Evolutionary conservation across 305 asterid species (phyloP).

Genomic region (Solanum chacoense): DNA sequence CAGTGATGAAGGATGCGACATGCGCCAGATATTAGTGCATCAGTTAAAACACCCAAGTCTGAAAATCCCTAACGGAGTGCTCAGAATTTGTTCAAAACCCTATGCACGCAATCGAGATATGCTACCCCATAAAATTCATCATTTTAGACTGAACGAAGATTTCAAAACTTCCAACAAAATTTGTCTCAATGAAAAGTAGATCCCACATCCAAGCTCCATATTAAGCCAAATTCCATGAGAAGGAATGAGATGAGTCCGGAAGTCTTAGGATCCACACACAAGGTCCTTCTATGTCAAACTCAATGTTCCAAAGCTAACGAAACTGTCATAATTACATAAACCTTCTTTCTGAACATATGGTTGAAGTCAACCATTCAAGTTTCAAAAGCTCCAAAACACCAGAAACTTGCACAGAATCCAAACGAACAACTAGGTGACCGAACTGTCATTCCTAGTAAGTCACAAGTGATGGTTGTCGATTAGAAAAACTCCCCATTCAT

Average conservation of each 20-base stretch:
- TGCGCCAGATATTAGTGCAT: neutral
- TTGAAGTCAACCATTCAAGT: neutral
- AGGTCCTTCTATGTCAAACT: neutral
- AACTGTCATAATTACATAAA: neutral
- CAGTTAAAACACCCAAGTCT: neutral
- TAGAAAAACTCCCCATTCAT: neutral
- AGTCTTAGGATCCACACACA: neutral
- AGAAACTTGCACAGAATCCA: neutral
- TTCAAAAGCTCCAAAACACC: neutral
- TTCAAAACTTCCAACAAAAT: neutral
- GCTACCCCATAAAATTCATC: neutral
- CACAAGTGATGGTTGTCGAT: neutral
- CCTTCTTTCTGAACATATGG: neutral
- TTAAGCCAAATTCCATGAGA: neutral
- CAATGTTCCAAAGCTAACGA: neutral
- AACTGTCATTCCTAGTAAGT: neutral
- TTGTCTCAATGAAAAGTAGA: neutral
- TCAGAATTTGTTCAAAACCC: neutral
- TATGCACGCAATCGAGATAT: no score
- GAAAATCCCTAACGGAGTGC: neutral
- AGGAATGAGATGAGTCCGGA: neutral
- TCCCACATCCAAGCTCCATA: no score
- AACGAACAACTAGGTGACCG: neutral
- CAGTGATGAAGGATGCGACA: neutral
- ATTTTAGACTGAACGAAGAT: neutral